phyloP scores from a whole-genome alignment of 2,329 filamentous ascomycete species.

The Bipolaris oryzae region DNA sequence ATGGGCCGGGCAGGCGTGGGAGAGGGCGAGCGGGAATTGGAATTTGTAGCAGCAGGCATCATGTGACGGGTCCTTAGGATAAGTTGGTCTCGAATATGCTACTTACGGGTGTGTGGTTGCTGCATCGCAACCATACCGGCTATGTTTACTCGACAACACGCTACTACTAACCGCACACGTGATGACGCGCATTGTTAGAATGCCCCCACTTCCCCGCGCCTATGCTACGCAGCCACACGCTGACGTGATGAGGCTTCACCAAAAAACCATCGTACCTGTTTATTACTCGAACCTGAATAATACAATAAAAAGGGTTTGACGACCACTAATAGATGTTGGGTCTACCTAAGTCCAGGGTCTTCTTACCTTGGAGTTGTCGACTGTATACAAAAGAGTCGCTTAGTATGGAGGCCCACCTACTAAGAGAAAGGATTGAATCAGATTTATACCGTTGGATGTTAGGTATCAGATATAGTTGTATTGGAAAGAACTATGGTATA shows the following conservation, averaged over 20 bases:
- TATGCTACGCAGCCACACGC: background rate
- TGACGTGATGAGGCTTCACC: background rate
- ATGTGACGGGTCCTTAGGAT: background rate
- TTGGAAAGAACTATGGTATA: no score
- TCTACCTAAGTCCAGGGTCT: no score
- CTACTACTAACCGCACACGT: slow-evolving; percentile 23
- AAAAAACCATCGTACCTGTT: background rate
- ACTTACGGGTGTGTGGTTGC: background rate
- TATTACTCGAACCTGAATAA: background rate
- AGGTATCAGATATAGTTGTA: no score
- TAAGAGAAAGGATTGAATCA: no score
- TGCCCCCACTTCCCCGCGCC: slow-evolving; percentile 11
- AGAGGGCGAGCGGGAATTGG: slow-evolving; percentile 53
- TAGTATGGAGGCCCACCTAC: no score
- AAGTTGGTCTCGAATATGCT: background rate
- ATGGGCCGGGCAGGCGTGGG: slow-evolving; percentile 61
- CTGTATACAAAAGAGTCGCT: no score
- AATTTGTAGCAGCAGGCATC: slow-evolving; percentile 41
- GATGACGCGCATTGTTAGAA: slow-evolving; percentile 10
- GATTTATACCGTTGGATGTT: no score
- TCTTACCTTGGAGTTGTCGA: no score
- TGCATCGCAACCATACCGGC: background rate
- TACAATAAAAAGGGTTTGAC: background rate
- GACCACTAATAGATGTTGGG: no score
- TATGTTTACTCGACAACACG: slow-evolving; percentile 25